Evolutionary conservation across 2,329 filamentous ascomycete genomes (phyloP), one percentile per base, ranked within the genome.

Genomic region (Parastagonospora avenae): DNA sequence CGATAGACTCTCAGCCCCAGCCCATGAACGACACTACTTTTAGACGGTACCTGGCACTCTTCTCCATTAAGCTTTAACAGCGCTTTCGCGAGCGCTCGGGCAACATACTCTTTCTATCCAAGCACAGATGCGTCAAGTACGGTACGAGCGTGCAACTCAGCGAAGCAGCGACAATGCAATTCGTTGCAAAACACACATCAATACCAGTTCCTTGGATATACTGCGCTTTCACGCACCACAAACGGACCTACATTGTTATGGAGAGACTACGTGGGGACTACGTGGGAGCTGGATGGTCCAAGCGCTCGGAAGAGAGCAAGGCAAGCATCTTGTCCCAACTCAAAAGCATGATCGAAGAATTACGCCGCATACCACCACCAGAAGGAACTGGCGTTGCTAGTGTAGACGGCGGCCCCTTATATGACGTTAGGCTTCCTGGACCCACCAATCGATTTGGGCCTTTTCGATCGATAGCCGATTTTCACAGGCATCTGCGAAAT

Each of bases 231-330:
- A 46, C 67, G 1, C 65, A 73, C 46, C 69, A 72, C 8, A 71
- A 71, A 14, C 54, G 56, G 4, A 68, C 75, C 0, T 79, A 79
- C 55, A 80, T 82, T 37, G 67, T 81, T 0, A 82, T 82, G 79
- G 62, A 72, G 29, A 47, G 67, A 36, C 70, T 77, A 27, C 42
- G 63, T 3, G 74, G 76, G 19, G 46, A 63, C 8, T 33, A 35
- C 4, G 14, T 73, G n/a, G 48, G 58, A 27, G 47, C 32, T 9
- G 54, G 42, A 2, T 69, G 61, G 66, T 41, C 46, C 8, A 16
- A 40, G 27, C 47, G 47, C 10, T 55, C 54, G 15, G 35, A 61
- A 29, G 52, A 56, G 43, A 55, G 47, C 29, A 48, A 44, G 37
- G 37, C 33, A 14, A 46, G 37, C 9, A 46, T 64, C 2, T 37